Evolutionary conservation across 2,329 filamentous ascomycete genomes (phyloP).

Genomic region (Ophiostoma perfectum): DNA sequence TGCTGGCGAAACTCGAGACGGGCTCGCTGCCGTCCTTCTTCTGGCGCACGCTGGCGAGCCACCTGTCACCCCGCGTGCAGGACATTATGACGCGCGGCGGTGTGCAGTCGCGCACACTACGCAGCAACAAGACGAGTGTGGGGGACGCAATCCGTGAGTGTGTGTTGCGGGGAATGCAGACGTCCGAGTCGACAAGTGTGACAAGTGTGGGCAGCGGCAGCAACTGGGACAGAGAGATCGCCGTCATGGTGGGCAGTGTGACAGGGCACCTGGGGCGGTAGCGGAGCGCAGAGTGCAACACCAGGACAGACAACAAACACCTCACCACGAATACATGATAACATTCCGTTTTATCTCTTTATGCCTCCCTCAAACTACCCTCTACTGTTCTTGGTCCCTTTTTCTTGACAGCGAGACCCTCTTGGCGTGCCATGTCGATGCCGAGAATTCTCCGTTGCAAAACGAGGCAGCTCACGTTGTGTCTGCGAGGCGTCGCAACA

Average conservation of each 20-base stretch:
- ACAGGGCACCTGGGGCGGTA: conserved; percentile 51
- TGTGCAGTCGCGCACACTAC: conserved; percentile 73
- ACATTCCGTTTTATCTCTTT: background rate
- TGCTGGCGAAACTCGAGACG: conserved; percentile 77
- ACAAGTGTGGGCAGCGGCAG: conserved; percentile 31
- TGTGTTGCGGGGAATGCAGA: conserved; percentile 66
- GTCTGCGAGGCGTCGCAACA: too few relatives aligned
- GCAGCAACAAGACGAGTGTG: conserved; percentile 67
- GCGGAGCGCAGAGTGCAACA: background rate
- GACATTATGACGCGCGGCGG: conserved; percentile 81
- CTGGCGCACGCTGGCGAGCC: conserved; percentile 82
- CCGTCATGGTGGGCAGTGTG: conserved; percentile 88
- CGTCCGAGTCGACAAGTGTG: conserved; percentile 46
- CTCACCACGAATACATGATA: conserved; percentile 13
- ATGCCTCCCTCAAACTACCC: background rate
- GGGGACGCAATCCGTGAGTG: conserved; percentile 75
- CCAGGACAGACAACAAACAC: background rate
- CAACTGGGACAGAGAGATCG: conserved; percentile 77
- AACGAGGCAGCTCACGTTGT: too few relatives aligned
- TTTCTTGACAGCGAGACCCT: background rate
- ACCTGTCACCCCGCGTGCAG: conserved; percentile 69
- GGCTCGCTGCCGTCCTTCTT: conserved; percentile 84
- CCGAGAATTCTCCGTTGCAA: conserved; percentile 9
- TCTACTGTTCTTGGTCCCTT: background rate
- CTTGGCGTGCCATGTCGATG: conserved; percentile 5